Evolutionary conservation across 768 basidiomycete species (phyloP), one percentile per base, ranked within the genome.

Genomic region (Trametes maxima): DNA sequence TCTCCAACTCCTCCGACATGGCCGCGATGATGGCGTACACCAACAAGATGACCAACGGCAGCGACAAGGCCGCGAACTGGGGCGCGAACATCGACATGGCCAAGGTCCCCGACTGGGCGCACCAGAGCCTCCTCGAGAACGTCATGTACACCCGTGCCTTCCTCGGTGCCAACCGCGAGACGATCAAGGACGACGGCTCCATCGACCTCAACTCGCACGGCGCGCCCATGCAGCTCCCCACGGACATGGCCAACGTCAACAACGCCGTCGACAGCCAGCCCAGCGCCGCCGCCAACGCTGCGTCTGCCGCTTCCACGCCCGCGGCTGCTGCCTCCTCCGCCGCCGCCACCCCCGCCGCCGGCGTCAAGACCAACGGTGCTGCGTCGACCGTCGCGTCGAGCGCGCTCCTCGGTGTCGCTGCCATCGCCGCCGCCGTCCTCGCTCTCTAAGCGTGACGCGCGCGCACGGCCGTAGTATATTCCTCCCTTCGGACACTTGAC

Each of bases 71-170:
- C 28, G 70, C 81, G 16, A 74, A 65, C 44, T 90, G 89, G 90
- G 89, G 88, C 59, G 71, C 72, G 56, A 83, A 75, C 79, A 81
- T 89, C 40, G 84, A 90, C 73, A 75, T 90, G 68, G 70, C 75
- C 39, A 43, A 62, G 45, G 74, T 91, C 67, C 86, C 86, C 47
- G 69, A 69, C 0, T 87, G 84, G 86, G 73, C 85, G 5, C 79
- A 84, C 58, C 62, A 70, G 14, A 68, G 67, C 50, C 68, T 81
- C 48, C 82, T 80, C 42, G 80, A 87, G 78, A 89, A 89, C 75
- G 80, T 88, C 62, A 76, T 77, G 72, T 80, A 73, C 74, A 78
- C 76, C 17, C 79, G 76, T 55, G 69, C 74, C 13, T 71, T 79
- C 73, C 65, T 80, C 59, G 82, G 76, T n/a, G 71, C 70, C 57